These are phyloP conservation scores for Pichia sp. DNA, from an alignment of 1,139 yeast species.

Conservation along the genomic window DNA sequence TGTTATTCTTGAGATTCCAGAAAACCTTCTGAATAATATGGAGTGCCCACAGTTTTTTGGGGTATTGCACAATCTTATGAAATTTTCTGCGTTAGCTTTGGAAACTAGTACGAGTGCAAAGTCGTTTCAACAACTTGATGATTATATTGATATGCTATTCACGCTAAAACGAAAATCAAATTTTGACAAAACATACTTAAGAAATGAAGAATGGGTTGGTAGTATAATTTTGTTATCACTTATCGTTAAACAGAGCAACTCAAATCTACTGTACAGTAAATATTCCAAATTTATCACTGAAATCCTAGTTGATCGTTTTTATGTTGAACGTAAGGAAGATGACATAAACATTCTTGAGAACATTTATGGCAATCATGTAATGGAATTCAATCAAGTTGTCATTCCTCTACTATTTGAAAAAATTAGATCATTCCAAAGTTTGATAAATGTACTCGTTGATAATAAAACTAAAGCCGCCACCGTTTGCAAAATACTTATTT, in stretches of 20 bases:
- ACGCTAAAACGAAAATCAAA: background rate
- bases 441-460: conserved; percentile 10
- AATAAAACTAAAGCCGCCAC: conserved; percentile 2
- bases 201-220: conserved; percentile 10
- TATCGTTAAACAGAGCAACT: background rate
- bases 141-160: conserved; percentile 2
- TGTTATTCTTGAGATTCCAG: background rate
- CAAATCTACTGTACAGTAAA: background rate
- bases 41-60: conserved; percentile 15
- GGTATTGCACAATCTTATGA: conserved; percentile 16
- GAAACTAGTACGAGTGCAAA: background rate
- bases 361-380: conserved; percentile 5
- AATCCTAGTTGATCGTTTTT: conserved; percentile 16
- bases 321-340: conserved; percentile 4
- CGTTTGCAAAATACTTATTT: conserved; percentile 5
- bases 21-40: background rate
- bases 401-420: conserved; percentile 30
- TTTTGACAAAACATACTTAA: conserved; percentile 3
- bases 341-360: conserved; percentile 13
- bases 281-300: conserved; percentile 10
- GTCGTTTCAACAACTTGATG: background rate
- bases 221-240: conserved; percentile 10
- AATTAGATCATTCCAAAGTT: conserved; percentile 26
- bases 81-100: conserved; percentile 11
- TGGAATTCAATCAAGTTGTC: conserved; percentile 18